These are phyloP conservation scores for Penicillium malachiteum DNA, from an alignment of 495 filamentous ascomycete species.

Conservation along the genomic window DNA sequence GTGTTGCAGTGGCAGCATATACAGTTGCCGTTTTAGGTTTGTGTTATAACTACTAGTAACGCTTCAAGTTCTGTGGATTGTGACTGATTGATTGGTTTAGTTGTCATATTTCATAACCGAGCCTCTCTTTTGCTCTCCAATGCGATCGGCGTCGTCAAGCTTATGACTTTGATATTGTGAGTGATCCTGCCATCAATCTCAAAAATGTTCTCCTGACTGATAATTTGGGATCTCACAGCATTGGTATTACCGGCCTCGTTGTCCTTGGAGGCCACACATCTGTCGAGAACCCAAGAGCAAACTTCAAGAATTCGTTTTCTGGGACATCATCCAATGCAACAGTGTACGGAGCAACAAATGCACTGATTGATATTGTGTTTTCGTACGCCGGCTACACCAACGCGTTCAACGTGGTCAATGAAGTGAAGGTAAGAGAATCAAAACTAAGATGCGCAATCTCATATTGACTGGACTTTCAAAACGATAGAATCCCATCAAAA, in stretches of 20 bases:
- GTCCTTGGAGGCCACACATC: constrained; percentile 57
- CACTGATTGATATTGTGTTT: constrained; percentile 62
- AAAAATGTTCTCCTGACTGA: background rate
- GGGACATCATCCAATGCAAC: constrained; percentile 43
- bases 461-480: background rate
- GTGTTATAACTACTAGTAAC: constrained; percentile 6
- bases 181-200: constrained; percentile 10
- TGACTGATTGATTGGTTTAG: constrained; percentile 20
- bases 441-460: too few relatives aligned
- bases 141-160: constrained; percentile 52
- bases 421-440: constrained; percentile 52
- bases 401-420: constrained; percentile 65
- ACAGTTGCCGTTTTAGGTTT: constrained; percentile 50
- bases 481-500: constrained; percentile 56
- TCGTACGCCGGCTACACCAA: constrained; percentile 62
- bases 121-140: constrained; percentile 56
- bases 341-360: constrained; percentile 57
- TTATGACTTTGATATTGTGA: constrained; percentile 56
- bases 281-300: constrained; percentile 54
- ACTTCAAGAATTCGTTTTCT: constrained; percentile 58
- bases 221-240: constrained; percentile 18
- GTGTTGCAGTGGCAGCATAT: constrained; percentile 60
- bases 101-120: constrained; percentile 52
- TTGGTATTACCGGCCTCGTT: constrained; percentile 59
- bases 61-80: background rate